Percentiles rank a stretch among this genome's conserved stretches.
Evolutionary conservation across 2,329 filamentous ascomycete species (phyloP).

Genomic region (Phialophora expanda): DNA sequence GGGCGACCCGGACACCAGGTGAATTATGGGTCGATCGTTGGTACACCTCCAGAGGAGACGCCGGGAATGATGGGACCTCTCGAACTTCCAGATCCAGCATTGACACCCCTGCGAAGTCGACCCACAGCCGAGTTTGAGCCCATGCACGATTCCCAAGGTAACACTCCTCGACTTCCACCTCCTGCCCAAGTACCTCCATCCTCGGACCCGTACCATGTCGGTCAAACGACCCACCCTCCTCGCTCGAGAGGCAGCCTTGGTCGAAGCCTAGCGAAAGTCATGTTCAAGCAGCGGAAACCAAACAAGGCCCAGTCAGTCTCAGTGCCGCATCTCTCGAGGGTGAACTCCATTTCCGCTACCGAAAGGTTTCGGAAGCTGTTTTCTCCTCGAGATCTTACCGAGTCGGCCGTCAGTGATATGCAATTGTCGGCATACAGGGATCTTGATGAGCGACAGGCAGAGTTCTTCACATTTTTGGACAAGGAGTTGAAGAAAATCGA

Average conservation of each 20-base stretch:
- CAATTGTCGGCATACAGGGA: constrained; percentile 65
- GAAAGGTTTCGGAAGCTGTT: constrained; percentile 50
- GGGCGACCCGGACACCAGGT: constrained; percentile 32
- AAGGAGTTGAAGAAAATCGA: constrained; percentile 89
- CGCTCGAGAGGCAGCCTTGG: constrained; percentile 21
- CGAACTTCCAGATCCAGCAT: constrained; percentile 66
- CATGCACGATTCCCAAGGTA: constrained; percentile 3
- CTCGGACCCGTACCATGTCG: constrained; percentile 34
- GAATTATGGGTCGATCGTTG: constrained; percentile 69
- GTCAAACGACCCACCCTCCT: constrained; percentile 20
- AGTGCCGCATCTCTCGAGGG: constrained; percentile 28
- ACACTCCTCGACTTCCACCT: constrained; percentile 24
- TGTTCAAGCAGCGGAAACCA: constrained; percentile 26
- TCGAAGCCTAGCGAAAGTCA: constrained; percentile 26
- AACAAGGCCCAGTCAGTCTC: constrained; percentile 32
- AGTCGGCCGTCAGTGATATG: constrained; percentile 52
- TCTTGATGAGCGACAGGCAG: constrained; percentile 74
- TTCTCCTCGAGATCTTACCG: constrained; percentile 41
- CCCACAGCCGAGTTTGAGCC: constrained; percentile 4
- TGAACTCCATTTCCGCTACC: constrained; percentile 43
- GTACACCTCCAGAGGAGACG: constrained; percentile 49
- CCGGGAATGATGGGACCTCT: constrained; percentile 54
- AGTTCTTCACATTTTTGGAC: constrained; percentile 87
- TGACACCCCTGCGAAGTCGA: constrained; percentile 49
- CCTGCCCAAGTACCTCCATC: constrained; percentile 27